phyloP scores from a whole-genome alignment of 805 yeast genomes.

The Dipodascopsis uninucleata region DNA sequence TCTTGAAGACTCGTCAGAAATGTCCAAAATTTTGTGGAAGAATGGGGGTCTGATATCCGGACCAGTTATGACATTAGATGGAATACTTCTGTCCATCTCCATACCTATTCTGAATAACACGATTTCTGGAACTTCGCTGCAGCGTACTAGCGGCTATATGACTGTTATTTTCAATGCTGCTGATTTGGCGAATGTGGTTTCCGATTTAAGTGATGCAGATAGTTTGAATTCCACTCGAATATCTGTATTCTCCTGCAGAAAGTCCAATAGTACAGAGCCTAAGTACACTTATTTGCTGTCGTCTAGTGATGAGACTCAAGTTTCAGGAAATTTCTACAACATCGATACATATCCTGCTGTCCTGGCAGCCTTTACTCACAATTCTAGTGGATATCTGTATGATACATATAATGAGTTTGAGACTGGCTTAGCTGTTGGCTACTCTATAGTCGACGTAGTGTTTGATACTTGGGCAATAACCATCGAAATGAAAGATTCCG shows the following conservation, averaged over 20 bases:
- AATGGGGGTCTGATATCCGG: slow-evolving; percentile 58
- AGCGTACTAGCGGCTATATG: slow-evolving; percentile 65
- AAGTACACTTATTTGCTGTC: slow-evolving; percentile 19
- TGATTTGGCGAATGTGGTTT: slow-evolving; percentile 41
- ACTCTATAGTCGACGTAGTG: slow-evolving; percentile 43
- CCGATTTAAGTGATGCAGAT: slow-evolving; percentile 38
- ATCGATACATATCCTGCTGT: slow-evolving; percentile 33
- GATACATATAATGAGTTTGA: slow-evolving; percentile 40
- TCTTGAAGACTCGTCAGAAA: slow-evolving; percentile 43
- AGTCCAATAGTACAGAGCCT: neutral
- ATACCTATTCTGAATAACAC: slow-evolving; percentile 69
- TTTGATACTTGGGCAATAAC: slow-evolving; percentile 67
- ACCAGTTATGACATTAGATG: slow-evolving; percentile 50
- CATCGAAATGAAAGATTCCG: slow-evolving; percentile 58
- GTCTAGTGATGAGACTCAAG: slow-evolving; percentile 14
- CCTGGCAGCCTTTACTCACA: slow-evolving; percentile 38
- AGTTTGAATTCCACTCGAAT: slow-evolving; percentile 36
- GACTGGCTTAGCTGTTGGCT: slow-evolving; percentile 54
- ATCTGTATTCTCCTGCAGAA: no score
- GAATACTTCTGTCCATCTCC: slow-evolving; percentile 68
- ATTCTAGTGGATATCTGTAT: slow-evolving; percentile 45
- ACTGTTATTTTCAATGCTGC: slow-evolving; percentile 55
- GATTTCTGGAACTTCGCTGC: slow-evolving; percentile 59
- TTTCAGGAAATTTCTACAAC: slow-evolving; percentile 23
- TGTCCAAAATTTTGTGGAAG: slow-evolving; percentile 45